Evolutionary conservation across 2,329 filamentous ascomycete species (phyloP).

Genomic region (Penicillium sp.): DNA sequence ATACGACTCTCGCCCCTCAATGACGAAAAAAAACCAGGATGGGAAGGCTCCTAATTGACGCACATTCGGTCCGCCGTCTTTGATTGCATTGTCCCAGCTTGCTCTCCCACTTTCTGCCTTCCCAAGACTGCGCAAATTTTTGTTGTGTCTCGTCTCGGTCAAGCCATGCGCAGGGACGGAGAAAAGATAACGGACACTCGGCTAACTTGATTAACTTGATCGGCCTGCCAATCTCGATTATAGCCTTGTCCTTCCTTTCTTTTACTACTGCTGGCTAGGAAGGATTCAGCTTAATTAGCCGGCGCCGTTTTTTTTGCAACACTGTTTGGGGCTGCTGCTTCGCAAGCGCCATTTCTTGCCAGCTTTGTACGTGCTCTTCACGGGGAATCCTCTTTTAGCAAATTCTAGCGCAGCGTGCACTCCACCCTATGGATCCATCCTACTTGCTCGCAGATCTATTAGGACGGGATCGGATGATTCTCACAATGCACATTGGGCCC

Average conservation of each 20-base stretch:
- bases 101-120: background rate
- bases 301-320: slow-evolving; percentile 1
- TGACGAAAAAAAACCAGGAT: slow-evolving; percentile 13
- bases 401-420: slow-evolving; percentile 2
- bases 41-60: slow-evolving; percentile 12
- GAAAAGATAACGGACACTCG: slow-evolving; percentile 9
- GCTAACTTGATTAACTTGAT: slow-evolving; percentile 9
- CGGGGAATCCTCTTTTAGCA: background rate
- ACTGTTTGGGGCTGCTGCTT: background rate
- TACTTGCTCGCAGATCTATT: slow-evolving; percentile 8
- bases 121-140: background rate
- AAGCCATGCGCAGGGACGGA: background rate
- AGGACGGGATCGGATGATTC: slow-evolving; percentile 9
- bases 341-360: background rate
- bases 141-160: background rate
- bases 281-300: slow-evolving; percentile 2
- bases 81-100: background rate
- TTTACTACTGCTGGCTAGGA: background rate
- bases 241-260: background rate
- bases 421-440: slow-evolving; percentile 7
- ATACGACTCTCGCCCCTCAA: slow-evolving; percentile 9
- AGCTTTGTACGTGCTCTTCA: slow-evolving; percentile 3
- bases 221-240: background rate
- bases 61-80: slow-evolving; percentile 7
- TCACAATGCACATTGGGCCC: slow-evolving; percentile 8